Evolutionary conservation across 2,329 filamentous ascomycete species (phyloP), one percentile per base, ranked within the genome.

Genomic region (Nemania sp.): DNA sequence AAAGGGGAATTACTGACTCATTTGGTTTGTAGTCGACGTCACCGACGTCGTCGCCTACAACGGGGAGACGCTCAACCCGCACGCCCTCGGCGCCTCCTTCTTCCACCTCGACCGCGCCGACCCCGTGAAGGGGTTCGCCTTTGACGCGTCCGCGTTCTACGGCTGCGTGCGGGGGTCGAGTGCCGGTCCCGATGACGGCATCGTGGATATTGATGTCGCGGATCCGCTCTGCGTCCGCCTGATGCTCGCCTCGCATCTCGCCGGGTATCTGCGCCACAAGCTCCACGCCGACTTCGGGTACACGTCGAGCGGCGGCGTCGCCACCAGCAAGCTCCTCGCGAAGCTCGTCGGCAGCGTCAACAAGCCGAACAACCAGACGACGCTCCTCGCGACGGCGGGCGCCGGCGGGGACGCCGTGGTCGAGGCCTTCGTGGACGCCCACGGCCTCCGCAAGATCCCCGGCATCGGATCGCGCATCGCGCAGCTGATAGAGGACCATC

Each of bases 1-100:
- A n/a, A n/a, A n/a, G n/a, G n/a, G n/a, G n/a, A n/a, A n/a, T n/a
- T n/a, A n/a, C n/a, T n/a, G n/a, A n/a, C n/a, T n/a, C n/a, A n/a
- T n/a, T n/a, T n/a, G n/a, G n/a, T n/a, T n/a, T n/a, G n/a, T n/a
- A n/a, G n/a, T 91, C 76, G 92, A 98, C 71, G 90, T 94, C 45
- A 94, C 91, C 9, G 91, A 96, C 65, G 87, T 97, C 66, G 80
- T 98, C 57, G 84, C 90, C 45, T 96, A 93, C 79, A 98, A 97
- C 72, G 69, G 88, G 53, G 81, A 81, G 17, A 80, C 91, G 25
- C 75, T 97, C 47, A 96, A 94, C 71, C 75, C 68, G 18, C 80
- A 88, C 68, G 81, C 88, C 60, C 76, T 93, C 49, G 65, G 72
- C 0, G 74, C 86, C 53, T 92, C 91, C 0, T 97, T 93, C 78